Conservation (phyloP, 306 rosid species). For the Lotus japonicus region DNA sequence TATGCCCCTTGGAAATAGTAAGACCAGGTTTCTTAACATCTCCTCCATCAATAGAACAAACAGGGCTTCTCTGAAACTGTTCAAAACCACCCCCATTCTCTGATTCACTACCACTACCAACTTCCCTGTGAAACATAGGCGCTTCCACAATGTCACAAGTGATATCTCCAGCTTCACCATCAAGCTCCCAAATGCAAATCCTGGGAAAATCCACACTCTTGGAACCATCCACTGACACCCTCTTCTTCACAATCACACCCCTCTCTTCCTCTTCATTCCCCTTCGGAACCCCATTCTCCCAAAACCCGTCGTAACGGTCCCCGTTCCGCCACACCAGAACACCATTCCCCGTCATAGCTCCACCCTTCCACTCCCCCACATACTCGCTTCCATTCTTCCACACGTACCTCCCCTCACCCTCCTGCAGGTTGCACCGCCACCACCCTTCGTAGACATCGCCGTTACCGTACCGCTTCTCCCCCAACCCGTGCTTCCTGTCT, state of each 20-base stretch:
- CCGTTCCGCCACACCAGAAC: constrained; percentile 39
- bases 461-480: constrained; percentile 36
- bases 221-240: constrained; percentile 24
- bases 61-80: constrained; percentile 25
- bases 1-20: constrained; percentile 39
- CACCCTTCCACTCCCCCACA: constrained; percentile 37
- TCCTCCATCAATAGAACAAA: constrained; percentile 15
- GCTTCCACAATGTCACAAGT: constrained; percentile 46
- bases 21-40: constrained; percentile 42
- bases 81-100: constrained; percentile 5
- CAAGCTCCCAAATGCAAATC: constrained; percentile 53
- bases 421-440: constrained; percentile 44
- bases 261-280: constrained; percentile 29
- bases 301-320: constrained; percentile 31
- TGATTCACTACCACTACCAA: constrained; percentile 14
- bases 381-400: constrained; percentile 51
- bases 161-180: constrained; percentile 52
- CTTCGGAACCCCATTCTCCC: constrained; percentile 45
- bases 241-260: constrained; percentile 18
- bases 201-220: constrained; percentile 39
- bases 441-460: constrained; percentile 44
- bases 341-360: constrained; percentile 37
- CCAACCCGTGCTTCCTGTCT: constrained; percentile 36
- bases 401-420: constrained; percentile 43
- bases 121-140: constrained; percentile 27